phyloP scores from a whole-genome alignment of 768 basidiomycete genomes.

The Russula vinacea region DNA sequence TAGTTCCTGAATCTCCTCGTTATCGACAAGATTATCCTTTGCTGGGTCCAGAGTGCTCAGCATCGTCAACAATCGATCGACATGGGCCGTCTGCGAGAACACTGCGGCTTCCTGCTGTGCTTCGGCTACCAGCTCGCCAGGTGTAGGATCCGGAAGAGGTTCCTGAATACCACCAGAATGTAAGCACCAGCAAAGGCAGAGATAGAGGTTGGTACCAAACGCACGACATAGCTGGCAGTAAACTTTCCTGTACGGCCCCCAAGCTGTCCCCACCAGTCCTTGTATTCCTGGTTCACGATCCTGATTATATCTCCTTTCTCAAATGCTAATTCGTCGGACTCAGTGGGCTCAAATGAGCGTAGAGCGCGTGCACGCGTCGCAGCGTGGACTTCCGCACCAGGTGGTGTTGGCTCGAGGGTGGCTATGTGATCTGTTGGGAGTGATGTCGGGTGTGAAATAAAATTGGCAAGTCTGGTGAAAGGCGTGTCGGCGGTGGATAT shows the following conservation, averaged over 20 bases:
- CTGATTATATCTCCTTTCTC: slow-evolving; percentile 92
- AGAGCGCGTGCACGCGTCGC: slow-evolving; percentile 85
- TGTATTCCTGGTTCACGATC: slow-evolving; percentile 89
- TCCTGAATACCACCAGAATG: slow-evolving; percentile 47
- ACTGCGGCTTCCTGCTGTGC: slow-evolving; percentile 85
- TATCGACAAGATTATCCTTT: slow-evolving; percentile 28
- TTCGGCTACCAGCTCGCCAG: slow-evolving; percentile 71
- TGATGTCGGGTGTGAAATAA: too few species aligned
- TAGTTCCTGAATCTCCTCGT: slow-evolving; percentile 58
- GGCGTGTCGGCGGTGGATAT: too few species aligned
- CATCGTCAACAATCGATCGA: slow-evolving; percentile 56
- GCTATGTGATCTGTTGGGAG: too few species aligned
- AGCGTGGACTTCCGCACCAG: slow-evolving; percentile 37
- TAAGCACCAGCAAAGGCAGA: not conserved
- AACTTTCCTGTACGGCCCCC: slow-evolving; percentile 92
- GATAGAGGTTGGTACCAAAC: slow-evolving; percentile 33
- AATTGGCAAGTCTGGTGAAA: too few species aligned
- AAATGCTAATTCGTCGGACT: slow-evolving; percentile 87
- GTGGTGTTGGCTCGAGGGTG: slow-evolving; percentile 25
- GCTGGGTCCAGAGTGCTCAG: slow-evolving; percentile 10
- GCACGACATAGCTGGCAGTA: slow-evolving; percentile 92
- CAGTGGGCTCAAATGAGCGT: slow-evolving; percentile 83
- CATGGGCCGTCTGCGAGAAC: slow-evolving; percentile 80
- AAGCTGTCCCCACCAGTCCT: slow-evolving; percentile 97
- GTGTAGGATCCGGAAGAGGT: slow-evolving; percentile 79